Evolutionary conservation across 2,329 filamentous ascomycete genomes (phyloP).

Genomic region (Claviceps cyperi): DNA sequence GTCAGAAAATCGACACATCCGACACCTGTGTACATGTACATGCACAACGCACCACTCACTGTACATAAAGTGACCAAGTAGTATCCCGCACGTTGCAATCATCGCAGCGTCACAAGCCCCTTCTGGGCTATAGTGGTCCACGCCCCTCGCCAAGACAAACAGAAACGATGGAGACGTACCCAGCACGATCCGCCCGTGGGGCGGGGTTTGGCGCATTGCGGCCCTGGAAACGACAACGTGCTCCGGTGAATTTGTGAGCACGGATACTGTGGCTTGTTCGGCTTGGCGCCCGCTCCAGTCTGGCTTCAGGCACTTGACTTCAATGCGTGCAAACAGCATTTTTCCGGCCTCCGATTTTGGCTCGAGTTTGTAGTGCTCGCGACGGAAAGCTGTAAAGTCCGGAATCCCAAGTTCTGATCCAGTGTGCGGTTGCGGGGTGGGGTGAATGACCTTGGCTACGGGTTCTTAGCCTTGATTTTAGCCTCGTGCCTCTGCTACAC

Average conservation of each 20-base stretch:
- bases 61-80: neutral
- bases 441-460: too few relatives aligned
- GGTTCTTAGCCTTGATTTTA: too few relatives aligned
- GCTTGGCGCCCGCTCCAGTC: slow-evolving; percentile 3
- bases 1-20: too few relatives aligned
- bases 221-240: slow-evolving; percentile 14
- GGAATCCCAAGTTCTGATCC: too few relatives aligned
- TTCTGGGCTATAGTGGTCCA: neutral
- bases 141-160: neutral
- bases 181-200: slow-evolving; percentile 2
- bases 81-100: neutral
- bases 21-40: neutral
- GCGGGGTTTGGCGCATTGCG: slow-evolving; percentile 11
- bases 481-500: too few relatives aligned
- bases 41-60: neutral
- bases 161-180: neutral
- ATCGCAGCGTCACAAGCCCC: slow-evolving; percentile 1
- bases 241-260: neutral
- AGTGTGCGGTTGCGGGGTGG: too few relatives aligned
- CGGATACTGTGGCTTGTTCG: neutral
- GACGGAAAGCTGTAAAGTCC: too few relatives aligned
- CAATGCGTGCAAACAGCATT: too few relatives aligned
- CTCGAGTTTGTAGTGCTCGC: too few relatives aligned
- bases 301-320: neutral
- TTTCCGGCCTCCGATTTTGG: too few relatives aligned